Evolutionary conservation across 306 rosid species (phyloP).

Genomic region (Cicer chorassanicum): DNA sequence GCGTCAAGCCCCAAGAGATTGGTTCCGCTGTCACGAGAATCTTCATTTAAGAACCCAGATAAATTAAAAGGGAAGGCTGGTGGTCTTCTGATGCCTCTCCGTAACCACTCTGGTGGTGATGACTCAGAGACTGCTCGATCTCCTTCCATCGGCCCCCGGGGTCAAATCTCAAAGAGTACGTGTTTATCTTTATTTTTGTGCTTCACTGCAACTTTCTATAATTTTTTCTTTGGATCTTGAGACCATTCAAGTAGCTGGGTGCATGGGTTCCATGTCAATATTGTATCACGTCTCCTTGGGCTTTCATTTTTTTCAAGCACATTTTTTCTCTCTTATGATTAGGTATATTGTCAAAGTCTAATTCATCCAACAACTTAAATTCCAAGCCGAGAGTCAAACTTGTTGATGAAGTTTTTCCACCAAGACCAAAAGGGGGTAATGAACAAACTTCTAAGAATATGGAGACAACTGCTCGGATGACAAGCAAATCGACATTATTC

Average conservation of each 20-base stretch:
- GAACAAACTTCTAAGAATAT: conserved; percentile 64
- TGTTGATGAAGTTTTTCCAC: conserved; percentile 76
- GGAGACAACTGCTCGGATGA: conserved; percentile 62
- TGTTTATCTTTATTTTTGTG: conserved; percentile 34
- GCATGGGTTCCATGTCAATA: conserved; percentile 36
- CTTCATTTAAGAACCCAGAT: conserved; percentile 74
- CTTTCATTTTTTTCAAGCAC: conserved; percentile 40
- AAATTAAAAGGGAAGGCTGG: conserved; percentile 63
- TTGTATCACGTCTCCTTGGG: conserved; percentile 28
- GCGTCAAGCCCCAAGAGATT: conserved; percentile 62
- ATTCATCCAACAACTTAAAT: conserved; percentile 67
- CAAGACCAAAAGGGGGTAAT: conserved; percentile 62
- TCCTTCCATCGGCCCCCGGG: conserved; percentile 55
- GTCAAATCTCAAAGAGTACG: conserved; percentile 63
- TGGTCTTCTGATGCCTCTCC: conserved; percentile 53
- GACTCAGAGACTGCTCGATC: conserved; percentile 57
- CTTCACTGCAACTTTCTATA: conserved; percentile 22
- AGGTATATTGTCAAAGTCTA: conserved; percentile 77
- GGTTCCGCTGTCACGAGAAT: conserved; percentile 64
- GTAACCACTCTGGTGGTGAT: conserved; percentile 55
- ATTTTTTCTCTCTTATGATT: conserved; percentile 43
- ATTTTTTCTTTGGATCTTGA: neutral
- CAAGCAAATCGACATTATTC: conserved; percentile 72
- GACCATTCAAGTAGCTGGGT: conserved; percentile 20
- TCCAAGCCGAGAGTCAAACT: conserved; percentile 77